A percentile compares a stretch with the other conserved stretches of the same genome.
Evolutionary conservation across 495 filamentous ascomycete species (phyloP).

Genomic region (Rostrohypoxylon terebratum): DNA sequence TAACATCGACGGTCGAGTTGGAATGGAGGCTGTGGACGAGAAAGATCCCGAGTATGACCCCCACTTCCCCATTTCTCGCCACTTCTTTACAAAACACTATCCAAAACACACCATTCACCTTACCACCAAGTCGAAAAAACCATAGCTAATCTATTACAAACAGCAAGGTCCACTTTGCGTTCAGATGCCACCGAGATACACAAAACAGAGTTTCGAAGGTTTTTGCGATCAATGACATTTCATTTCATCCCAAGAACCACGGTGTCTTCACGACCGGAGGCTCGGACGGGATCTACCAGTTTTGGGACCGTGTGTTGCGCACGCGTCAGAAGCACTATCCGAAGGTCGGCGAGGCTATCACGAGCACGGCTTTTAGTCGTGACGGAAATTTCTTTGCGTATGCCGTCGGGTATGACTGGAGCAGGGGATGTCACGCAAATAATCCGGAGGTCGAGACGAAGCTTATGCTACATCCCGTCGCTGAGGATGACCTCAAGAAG

Average conservation of each 20-base stretch:
- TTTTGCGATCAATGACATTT: slow-evolving; percentile 90
- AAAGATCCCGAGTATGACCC: slow-evolving; percentile 73
- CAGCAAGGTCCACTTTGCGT: slow-evolving; percentile 83
- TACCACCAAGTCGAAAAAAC: neutral
- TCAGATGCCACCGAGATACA: slow-evolving; percentile 91
- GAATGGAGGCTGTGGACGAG: slow-evolving; percentile 92
- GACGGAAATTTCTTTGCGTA: slow-evolving; percentile 90
- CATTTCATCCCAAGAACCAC: slow-evolving; percentile 83
- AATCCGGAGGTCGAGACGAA: slow-evolving; percentile 78
- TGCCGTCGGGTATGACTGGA: slow-evolving; percentile 96
- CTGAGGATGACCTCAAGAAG: slow-evolving; percentile 78
- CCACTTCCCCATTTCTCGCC: too few species aligned
- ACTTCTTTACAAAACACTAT: too few species aligned
- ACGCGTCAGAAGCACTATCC: slow-evolving; percentile 91
- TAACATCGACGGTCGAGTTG: slow-evolving; percentile 90
- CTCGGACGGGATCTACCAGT: slow-evolving; percentile 92
- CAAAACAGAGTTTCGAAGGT: slow-evolving; percentile 74
- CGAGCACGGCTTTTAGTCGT: slow-evolving; percentile 83
- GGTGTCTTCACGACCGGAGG: slow-evolving; percentile 95
- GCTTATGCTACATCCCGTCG: slow-evolving; percentile 91
- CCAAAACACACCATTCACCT: too few species aligned
- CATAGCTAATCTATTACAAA: neutral
- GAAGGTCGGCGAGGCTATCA: slow-evolving; percentile 82
- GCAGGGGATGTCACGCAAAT: slow-evolving; percentile 86
- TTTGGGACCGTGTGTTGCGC: slow-evolving; percentile 95